Evolutionary conservation across 2,329 filamentous ascomycete species (phyloP).

Genomic region (Penicillium sp.): DNA sequence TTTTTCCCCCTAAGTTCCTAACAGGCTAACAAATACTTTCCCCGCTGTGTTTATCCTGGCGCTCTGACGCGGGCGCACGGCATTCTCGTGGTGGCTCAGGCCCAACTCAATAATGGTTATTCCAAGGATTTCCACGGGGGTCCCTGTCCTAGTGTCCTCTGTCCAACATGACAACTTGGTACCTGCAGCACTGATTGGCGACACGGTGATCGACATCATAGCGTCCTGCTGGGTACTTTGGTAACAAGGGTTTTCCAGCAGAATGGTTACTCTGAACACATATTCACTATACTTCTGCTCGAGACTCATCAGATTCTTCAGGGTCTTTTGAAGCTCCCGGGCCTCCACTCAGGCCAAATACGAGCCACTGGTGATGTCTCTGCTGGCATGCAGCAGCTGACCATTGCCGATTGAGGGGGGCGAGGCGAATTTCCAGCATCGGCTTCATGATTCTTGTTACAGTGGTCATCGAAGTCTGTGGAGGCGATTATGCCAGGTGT

Average conservation of each 20-base stretch:
- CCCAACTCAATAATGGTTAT: constrained; percentile 1
- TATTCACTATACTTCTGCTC: neutral
- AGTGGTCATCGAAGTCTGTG: neutral
- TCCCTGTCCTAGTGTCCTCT: neutral
- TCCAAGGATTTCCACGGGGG: constrained; percentile 1
- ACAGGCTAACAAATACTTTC: neutral
- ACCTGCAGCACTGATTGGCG: constrained; percentile 22
- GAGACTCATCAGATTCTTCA: constrained; percentile 17
- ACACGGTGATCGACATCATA: constrained; percentile 20
- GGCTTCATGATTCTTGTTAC: neutral
- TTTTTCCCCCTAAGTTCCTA: too few species aligned
- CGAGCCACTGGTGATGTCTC: neutral
- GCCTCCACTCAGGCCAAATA: constrained; percentile 1
- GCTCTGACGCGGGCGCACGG: constrained; percentile 13
- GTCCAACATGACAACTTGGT: constrained; percentile 12
- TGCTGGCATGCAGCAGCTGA: neutral
- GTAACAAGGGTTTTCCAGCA: neutral
- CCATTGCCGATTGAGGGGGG: neutral
- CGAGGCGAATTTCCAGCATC: neutral
- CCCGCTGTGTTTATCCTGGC: constrained; percentile 6
- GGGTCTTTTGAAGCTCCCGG: constrained; percentile 3
- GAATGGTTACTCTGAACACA: neutral
- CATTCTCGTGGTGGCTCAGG: constrained; percentile 9
- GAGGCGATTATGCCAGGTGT: constrained; percentile 6
- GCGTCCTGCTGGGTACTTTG: constrained; percentile 24